These are phyloP conservation scores for Acacia crassicarpa DNA, from an alignment of 306 rosid genomes.

Conservation along the genomic window DNA sequence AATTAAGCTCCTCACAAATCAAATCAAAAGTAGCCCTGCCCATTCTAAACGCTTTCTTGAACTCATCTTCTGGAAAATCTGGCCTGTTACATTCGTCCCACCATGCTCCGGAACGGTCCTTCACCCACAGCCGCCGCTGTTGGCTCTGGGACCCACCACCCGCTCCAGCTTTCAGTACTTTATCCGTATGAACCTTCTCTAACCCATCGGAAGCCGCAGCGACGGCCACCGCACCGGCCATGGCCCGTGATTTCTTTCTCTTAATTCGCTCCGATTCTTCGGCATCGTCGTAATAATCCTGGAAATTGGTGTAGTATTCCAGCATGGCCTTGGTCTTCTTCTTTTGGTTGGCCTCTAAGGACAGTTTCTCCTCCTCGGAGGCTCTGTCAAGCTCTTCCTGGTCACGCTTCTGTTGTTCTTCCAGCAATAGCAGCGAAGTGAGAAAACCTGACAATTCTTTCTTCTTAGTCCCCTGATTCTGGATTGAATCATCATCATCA, in stretches of 20 bases:
- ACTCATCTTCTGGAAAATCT: conserved; percentile 75
- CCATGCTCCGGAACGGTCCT: conserved; percentile 88
- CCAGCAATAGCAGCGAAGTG: conserved; percentile 48
- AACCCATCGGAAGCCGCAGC: conserved; percentile 36
- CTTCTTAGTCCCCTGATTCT: conserved; percentile 28
- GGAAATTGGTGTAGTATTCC: conserved; percentile 45
- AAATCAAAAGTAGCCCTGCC: conserved; percentile 62
- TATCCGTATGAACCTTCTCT: conserved; percentile 23
- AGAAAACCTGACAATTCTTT: conserved; percentile 48
- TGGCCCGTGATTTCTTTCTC: conserved; percentile 50
- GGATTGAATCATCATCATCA: conserved; percentile 3
- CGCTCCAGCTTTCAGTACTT: neutral
- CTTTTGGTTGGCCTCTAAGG: conserved; percentile 39
- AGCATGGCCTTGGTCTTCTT: conserved; percentile 46
- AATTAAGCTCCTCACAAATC: conserved; percentile 78
- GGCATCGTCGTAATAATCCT: conserved; percentile 43
- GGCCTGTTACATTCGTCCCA: conserved; percentile 83
- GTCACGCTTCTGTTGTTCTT: conserved; percentile 54
- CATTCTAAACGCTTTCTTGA: conserved; percentile 77
- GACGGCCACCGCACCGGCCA: conserved; percentile 28
- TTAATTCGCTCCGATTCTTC: conserved; percentile 52
- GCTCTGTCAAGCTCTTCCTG: conserved; percentile 38
- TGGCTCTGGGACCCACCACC: conserved; percentile 26
- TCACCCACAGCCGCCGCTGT: conserved; percentile 82
- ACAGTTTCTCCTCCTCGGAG: conserved; percentile 43